These are phyloP conservation scores for Teunomyces funiuensis DNA, from an alignment of 805 yeast genomes.

Conservation along the genomic window DNA sequence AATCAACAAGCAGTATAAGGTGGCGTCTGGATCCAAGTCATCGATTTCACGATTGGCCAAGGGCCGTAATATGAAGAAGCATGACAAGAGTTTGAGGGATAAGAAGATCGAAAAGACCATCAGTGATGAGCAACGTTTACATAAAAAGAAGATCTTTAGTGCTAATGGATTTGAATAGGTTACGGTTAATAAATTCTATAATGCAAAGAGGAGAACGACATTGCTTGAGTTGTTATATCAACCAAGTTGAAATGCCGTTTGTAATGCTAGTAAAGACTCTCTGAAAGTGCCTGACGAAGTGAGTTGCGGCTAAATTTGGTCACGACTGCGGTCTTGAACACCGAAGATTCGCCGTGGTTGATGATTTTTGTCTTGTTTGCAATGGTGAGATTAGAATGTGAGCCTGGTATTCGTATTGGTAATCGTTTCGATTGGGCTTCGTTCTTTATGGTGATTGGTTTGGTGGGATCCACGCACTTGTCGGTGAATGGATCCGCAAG, in stretches of 20 bases:
- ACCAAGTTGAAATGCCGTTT: slow-evolving; percentile 2
- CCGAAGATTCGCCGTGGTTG: slow-evolving; percentile 44
- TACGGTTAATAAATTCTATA: not conserved
- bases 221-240: slow-evolving; percentile 3
- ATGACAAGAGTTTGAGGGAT: slow-evolving; percentile 26
- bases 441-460: slow-evolving; percentile 26
- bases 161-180: slow-evolving; percentile 19
- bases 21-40: slow-evolving; percentile 55
- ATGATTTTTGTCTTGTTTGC: slow-evolving; percentile 42
- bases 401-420: slow-evolving; percentile 32
- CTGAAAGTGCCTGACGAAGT: slow-evolving; percentile 44
- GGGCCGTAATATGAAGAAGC: slow-evolving; percentile 22
- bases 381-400: slow-evolving; percentile 41
- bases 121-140: slow-evolving; percentile 3
- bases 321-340: slow-evolving; percentile 32
- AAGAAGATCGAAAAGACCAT: slow-evolving; percentile 27
- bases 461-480: slow-evolving; percentile 8
- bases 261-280: slow-evolving; percentile 7
- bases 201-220: not conserved
- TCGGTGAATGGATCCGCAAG: slow-evolving; percentile 3
- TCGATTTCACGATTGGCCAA: slow-evolving; percentile 56
- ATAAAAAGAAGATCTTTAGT: slow-evolving; percentile 16
- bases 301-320: slow-evolving; percentile 49
- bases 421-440: slow-evolving; percentile 32
- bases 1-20: slow-evolving; percentile 51